Evolutionary conservation across 2,329 filamentous ascomycete genomes (phyloP).

Genomic region (Penicillium sumatraense): DNA sequence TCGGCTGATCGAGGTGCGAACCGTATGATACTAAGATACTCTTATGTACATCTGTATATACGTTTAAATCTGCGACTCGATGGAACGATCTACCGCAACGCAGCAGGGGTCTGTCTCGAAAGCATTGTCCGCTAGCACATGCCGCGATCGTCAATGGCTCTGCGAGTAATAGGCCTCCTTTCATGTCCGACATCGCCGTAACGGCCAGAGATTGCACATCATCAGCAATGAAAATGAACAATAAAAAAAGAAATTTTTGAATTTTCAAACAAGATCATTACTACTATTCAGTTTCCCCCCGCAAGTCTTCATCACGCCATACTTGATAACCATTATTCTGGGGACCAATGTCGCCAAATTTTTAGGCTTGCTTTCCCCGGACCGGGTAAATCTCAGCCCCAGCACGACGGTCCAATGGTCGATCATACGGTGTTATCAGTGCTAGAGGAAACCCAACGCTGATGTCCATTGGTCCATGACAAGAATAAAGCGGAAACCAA

Average conservation of each 20-base stretch:
- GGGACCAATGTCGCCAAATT: background rate
- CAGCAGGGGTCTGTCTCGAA: background rate
- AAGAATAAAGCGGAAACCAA: background rate
- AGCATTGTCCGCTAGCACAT: constrained; percentile 15
- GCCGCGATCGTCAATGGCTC: constrained; percentile 6
- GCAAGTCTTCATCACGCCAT: constrained; percentile 16
- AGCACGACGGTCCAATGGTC: background rate
- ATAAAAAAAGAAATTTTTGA: too few relatives aligned
- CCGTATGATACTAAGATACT: too few relatives aligned
- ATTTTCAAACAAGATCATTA: too few relatives aligned
- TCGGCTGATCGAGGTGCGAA: background rate
- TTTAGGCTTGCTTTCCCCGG: constrained; percentile 1
- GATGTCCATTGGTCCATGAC: background rate
- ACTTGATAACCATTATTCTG: background rate
- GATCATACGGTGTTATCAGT: constrained; percentile 5
- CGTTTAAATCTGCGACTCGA: background rate
- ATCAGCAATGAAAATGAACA: constrained; percentile 3
- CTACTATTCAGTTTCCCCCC: background rate
- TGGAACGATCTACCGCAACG: background rate
- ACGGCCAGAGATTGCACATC: constrained; percentile 9
- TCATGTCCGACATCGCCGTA: constrained; percentile 27
- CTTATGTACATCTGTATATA: too few relatives aligned
- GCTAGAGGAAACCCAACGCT: background rate
- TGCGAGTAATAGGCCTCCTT: constrained; percentile 1
- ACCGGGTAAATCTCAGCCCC: background rate